Conservation (phyloP, 257 asterid genomes). For the Schizonepeta tenuifolia region DNA sequence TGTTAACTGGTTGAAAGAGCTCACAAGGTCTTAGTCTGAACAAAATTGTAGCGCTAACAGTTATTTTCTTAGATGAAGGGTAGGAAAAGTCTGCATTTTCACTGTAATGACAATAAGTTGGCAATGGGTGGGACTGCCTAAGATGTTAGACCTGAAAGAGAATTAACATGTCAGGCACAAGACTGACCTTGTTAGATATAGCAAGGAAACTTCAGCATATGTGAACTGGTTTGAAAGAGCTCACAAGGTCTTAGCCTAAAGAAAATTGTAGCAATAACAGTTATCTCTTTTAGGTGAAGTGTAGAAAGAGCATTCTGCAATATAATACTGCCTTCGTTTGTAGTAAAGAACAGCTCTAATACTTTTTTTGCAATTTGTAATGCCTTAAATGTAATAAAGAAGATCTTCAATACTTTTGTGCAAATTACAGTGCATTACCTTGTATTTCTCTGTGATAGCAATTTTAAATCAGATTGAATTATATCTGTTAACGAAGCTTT, state of each 20-base stretch:
- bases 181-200: not conserved
- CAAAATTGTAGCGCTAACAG: not conserved
- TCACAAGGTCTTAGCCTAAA: conserved; percentile 7
- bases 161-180: not conserved
- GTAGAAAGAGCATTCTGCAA: not conserved
- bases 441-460: conserved; percentile 20
- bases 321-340: not conserved
- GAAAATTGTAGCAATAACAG: not conserved
- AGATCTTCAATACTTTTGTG: conserved; percentile 1
- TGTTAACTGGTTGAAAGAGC: not conserved
- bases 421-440: conserved; percentile 8
- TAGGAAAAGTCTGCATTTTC: conserved; percentile 9
- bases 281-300: conserved; percentile 5
- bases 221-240: not conserved
- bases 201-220: conserved; percentile 7
- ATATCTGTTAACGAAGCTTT: conserved; percentile 21
- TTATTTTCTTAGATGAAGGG: conserved; percentile 2
- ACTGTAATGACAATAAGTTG: not conserved
- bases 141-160: conserved; percentile 3
- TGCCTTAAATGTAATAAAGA: conserved; percentile 16
- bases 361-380: conserved; percentile 16
- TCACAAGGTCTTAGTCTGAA: conserved; percentile 2
- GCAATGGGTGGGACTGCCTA: conserved; percentile 16
- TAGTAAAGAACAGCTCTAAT: not conserved
- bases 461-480: conserved; percentile 8